Conservation (phyloP, 768 basidiomycete species). For the Jaapia argillacea region DNA sequence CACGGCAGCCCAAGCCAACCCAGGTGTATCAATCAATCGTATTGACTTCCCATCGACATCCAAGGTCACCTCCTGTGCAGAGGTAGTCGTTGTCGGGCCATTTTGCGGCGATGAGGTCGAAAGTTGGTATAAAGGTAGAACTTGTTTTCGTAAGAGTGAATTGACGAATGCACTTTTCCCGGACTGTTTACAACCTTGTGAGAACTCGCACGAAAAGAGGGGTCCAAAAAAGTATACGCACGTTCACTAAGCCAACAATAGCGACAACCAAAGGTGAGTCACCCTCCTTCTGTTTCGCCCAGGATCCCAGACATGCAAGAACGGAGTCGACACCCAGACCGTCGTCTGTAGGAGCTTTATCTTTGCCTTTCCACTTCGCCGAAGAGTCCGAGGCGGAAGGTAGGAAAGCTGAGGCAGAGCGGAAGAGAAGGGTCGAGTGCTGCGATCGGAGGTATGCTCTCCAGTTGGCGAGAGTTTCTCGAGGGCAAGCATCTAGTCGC, state of each 20-base stretch:
- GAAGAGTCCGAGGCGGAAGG: constrained; percentile 21
- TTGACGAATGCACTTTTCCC: constrained; percentile 87
- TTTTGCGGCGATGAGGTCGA: constrained; percentile 32
- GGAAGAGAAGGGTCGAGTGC: constrained; percentile 63
- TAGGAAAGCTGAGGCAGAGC: constrained; percentile 58
- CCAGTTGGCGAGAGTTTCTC: constrained; percentile 70
- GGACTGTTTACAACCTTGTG: constrained; percentile 31
- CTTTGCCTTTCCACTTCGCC: constrained; percentile 33
- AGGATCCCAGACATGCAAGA: constrained; percentile 34
- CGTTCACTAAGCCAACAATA: constrained; percentile 79
- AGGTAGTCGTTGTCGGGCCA: constrained; percentile 64
- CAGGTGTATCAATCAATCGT: constrained; percentile 80
- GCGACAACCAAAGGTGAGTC: constrained; percentile 55
- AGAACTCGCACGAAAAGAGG: constrained; percentile 3
- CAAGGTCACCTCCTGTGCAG: constrained; percentile 51
- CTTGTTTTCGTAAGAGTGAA: constrained; percentile 46
- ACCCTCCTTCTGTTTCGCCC: constrained; percentile 35
- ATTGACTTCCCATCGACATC: constrained; percentile 40
- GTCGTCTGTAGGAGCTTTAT: constrained; percentile 39
- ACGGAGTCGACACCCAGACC: constrained; percentile 51
- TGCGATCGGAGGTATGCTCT: constrained; percentile 44
- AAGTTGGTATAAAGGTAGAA: constrained; percentile 44
- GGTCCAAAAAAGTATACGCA: constrained; percentile 24
- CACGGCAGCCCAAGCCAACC: constrained; percentile 46
- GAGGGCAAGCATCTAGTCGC: constrained; percentile 65